These are phyloP conservation scores for Nannochloris sp. DNA, from an alignment of 139 green algal genomes.

Conservation along the genomic window DNA sequence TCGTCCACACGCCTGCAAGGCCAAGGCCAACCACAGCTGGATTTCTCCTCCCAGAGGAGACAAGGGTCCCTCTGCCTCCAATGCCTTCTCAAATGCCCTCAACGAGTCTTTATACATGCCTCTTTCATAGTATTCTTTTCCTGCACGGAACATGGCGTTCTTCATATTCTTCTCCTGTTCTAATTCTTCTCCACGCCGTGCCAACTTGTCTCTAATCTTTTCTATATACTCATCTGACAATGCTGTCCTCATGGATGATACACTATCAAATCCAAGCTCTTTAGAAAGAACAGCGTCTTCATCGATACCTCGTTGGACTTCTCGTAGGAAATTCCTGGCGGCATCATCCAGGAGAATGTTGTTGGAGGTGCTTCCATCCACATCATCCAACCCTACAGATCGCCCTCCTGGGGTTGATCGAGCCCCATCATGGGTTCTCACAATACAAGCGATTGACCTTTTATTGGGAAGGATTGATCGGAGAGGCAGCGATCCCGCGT, in stretches of 20 bases:
- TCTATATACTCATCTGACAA: slow-evolving; percentile 50
- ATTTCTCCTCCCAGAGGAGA: slow-evolving; percentile 63
- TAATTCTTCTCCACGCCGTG: slow-evolving; percentile 39
- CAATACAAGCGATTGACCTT: too few species aligned
- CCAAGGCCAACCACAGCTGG: slow-evolving; percentile 75
- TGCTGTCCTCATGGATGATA: slow-evolving; percentile 41
- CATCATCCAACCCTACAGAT: not conserved
- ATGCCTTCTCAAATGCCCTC: slow-evolving; percentile 42
- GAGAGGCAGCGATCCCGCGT: too few species aligned
- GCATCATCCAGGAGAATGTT: not conserved
- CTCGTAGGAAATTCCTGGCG: not conserved
- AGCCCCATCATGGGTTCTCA: too few species aligned
- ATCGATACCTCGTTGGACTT: slow-evolving; percentile 33
- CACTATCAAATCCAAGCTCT: slow-evolving; percentile 43
- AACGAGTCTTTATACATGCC: slow-evolving; percentile 51
- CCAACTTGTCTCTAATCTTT: slow-evolving; percentile 65
- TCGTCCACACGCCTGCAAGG: slow-evolving; percentile 66
- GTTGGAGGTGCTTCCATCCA: not conserved
- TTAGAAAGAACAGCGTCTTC: slow-evolving; percentile 57
- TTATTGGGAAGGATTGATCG: too few species aligned
- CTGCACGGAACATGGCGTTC: slow-evolving; percentile 25
- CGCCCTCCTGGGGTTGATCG: too few species aligned
- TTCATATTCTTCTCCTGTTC: slow-evolving; percentile 23
- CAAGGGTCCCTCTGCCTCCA: slow-evolving; percentile 46
- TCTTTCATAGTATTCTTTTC: slow-evolving; percentile 36